Percentiles rank a stretch among this genome's conserved stretches.
Evolutionary conservation across 192 early-diverging fungal genomes (phyloP).

Genomic region (Coemansia biformis): DNA sequence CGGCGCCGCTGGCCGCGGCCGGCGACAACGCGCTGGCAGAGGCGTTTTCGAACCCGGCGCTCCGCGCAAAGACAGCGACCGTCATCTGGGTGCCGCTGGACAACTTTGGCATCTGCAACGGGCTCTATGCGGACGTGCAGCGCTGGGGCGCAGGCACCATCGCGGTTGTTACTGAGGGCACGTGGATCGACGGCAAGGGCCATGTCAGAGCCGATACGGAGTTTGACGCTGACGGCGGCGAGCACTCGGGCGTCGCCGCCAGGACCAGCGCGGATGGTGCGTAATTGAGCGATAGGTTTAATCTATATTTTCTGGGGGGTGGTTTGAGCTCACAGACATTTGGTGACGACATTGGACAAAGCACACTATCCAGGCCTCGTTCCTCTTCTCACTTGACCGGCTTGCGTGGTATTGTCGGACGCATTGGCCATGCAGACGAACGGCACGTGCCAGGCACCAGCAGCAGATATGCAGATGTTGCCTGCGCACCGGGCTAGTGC

Average conservation of each 20-base stretch:
- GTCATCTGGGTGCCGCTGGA: slow-evolving; percentile 38
- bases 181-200: slow-evolving; percentile 33
- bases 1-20: slow-evolving; percentile 2
- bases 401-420: too few species aligned
- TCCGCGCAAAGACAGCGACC: slow-evolving; percentile 22
- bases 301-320: too few species aligned
- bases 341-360: too few species aligned
- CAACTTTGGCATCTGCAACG: slow-evolving; percentile 30
- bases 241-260: neutral
- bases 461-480: too few species aligned
- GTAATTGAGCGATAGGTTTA: too few species aligned
- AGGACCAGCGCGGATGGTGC: too few species aligned
- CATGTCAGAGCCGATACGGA: slow-evolving; percentile 36
- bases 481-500: too few species aligned
- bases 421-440: too few species aligned
- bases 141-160: slow-evolving; percentile 23
- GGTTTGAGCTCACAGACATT: too few species aligned
- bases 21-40: slow-evolving; percentile 19
- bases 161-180: slow-evolving; percentile 13
- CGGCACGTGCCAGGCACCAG: too few species aligned
- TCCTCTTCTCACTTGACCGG: too few species aligned
- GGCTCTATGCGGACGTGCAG: slow-evolving; percentile 17
- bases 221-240: slow-evolving; percentile 33
- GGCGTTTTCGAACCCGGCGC: slow-evolving; percentile 36
- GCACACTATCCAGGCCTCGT: too few species aligned